phyloP scores from a whole-genome alignment of 371 early-diverging fungal species.

The Mortierella sp. region DNA sequence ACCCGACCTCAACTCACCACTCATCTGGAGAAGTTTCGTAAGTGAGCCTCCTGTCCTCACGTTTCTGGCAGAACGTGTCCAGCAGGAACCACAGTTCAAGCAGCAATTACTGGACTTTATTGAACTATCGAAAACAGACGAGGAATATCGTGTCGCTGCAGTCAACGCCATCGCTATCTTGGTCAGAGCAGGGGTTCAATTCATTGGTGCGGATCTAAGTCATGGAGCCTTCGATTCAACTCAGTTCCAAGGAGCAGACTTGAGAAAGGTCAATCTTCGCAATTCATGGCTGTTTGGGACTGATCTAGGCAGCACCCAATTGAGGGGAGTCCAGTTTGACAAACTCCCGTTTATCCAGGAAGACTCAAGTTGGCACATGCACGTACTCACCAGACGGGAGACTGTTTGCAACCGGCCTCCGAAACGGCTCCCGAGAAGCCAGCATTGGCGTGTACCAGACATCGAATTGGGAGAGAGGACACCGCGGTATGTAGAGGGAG shows the following conservation, averaged over 20 bases:
- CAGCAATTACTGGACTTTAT: background rate
- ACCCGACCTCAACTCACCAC: no score
- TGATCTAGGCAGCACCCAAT: no score
- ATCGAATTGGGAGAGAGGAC: no score
- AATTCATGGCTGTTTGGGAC: no score
- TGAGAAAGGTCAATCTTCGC: conserved; percentile 1
- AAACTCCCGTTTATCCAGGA: no score
- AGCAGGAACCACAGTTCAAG: background rate
- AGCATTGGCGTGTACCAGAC: no score
- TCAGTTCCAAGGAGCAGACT: conserved; percentile 9
- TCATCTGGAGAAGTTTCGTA: no score
- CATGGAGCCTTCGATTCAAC: conserved; percentile 3
- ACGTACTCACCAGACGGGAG: background rate
- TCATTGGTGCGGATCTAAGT: conserved; percentile 1
- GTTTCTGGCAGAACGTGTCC: conserved; percentile 4
- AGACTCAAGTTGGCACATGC: background rate
- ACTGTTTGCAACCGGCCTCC: no score
- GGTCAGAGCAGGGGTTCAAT: conserved; percentile 1
- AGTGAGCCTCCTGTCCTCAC: no score
- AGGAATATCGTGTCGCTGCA: background rate
- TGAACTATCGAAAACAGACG: conserved; percentile 2
- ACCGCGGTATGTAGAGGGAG: no score
- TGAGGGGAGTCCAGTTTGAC: no score
- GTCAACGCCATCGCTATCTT: conserved; percentile 21
- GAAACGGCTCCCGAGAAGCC: no score